Evolutionary conservation across 805 yeast species (phyloP).

Genomic region (Starmerella kuoi): DNA sequence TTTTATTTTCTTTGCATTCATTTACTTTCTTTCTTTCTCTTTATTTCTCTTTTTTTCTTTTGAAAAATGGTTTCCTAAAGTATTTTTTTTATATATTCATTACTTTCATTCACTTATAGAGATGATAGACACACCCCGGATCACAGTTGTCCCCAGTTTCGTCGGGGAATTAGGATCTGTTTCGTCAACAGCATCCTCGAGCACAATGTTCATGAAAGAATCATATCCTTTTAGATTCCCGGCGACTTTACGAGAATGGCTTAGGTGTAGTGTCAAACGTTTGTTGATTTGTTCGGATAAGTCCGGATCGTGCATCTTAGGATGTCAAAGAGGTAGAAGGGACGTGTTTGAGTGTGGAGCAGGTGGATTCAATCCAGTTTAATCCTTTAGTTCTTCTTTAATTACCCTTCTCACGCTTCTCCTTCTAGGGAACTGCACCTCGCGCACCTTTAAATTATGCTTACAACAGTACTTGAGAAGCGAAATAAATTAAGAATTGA

Average conservation of each 20-base stretch:
- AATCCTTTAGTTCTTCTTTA: no score
- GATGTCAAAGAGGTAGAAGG: no score
- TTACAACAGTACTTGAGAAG: no score
- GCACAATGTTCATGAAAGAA: constrained; percentile 55
- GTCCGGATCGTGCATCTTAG: constrained; percentile 25
- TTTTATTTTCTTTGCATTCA: no score
- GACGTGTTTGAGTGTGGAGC: no score
- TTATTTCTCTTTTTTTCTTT: not conserved
- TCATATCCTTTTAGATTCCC: constrained; percentile 83
- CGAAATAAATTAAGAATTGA: no score
- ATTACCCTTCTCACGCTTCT: no score
- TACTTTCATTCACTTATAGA: no score
- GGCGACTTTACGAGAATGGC: constrained; percentile 64
- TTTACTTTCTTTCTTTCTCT: not conserved
- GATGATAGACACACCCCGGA: constrained; percentile 69
- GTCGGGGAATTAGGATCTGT: constrained; percentile 38
- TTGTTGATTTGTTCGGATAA: constrained; percentile 62
- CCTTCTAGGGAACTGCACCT: no score
- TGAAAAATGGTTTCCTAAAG: constrained; percentile 32
- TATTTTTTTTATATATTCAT: no score
- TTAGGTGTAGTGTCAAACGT: constrained; percentile 57
- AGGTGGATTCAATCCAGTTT: no score
- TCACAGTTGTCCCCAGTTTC: constrained; percentile 52
- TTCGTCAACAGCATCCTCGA: constrained; percentile 60
- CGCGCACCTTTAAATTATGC: no score